phyloP scores from a whole-genome alignment of 2,329 filamentous ascomycete genomes.

The Scytalidium sp. region DNA sequence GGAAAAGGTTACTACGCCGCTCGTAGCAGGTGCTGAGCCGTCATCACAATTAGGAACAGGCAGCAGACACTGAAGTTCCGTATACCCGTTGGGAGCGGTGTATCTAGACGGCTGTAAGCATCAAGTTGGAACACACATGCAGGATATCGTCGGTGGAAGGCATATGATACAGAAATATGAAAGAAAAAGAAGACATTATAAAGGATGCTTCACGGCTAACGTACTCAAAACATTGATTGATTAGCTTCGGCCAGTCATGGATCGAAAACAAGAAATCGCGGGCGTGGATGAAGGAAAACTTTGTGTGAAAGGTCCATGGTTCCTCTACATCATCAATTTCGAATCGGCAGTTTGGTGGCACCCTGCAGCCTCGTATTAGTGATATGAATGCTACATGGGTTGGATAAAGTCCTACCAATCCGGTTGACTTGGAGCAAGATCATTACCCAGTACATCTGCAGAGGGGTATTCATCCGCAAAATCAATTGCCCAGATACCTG shows the following conservation, averaged over 20 bases:
- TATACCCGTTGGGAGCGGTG: slow-evolving; percentile 25
- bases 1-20: neutral
- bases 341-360: slow-evolving; percentile 21
- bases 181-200: too few relatives aligned
- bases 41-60: slow-evolving; percentile 4
- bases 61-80: slow-evolving; percentile 25
- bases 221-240: slow-evolving; percentile 9
- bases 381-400: neutral
- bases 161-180: too few relatives aligned
- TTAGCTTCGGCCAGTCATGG: slow-evolving; percentile 10
- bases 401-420: slow-evolving; percentile 1
- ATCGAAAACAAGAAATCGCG: slow-evolving; percentile 8
- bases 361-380: slow-evolving; percentile 1
- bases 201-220: neutral
- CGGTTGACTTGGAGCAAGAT: slow-evolving; percentile 8
- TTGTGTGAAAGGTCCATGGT: slow-evolving; percentile 19
- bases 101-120: slow-evolving; percentile 3
- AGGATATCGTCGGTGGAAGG: neutral
- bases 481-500: slow-evolving; percentile 2
- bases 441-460: slow-evolving; percentile 9
- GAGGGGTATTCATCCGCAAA: slow-evolving; percentile 3
- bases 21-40: neutral
- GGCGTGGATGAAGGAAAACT: slow-evolving; percentile 6
- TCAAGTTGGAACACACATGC: too few relatives aligned
- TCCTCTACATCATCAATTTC: slow-evolving; percentile 27